phyloP scores from a whole-genome alignment of 495 filamentous ascomycete species.

The Hyaloscypha bicolor region DNA sequence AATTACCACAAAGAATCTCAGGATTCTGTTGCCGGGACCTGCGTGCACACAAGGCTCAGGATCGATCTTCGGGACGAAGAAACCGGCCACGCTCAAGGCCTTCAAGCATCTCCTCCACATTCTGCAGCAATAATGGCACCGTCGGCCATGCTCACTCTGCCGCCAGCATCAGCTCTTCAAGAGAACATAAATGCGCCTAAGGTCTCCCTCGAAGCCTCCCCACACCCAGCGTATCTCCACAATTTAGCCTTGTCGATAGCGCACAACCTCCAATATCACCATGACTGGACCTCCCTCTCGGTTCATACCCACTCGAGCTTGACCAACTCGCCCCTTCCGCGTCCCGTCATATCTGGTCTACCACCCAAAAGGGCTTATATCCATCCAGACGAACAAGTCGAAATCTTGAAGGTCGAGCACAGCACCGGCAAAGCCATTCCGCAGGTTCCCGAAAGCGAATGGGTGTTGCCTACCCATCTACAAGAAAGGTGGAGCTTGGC shows the following conservation, averaged over 20 bases:
- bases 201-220: background rate
- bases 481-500: constrained; percentile 81
- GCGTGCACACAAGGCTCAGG: background rate
- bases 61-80: too few species aligned
- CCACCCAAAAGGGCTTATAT: constrained; percentile 85
- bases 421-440: constrained; percentile 38
- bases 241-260: constrained; percentile 68
- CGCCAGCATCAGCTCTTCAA: constrained; percentile 21
- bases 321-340: constrained; percentile 42
- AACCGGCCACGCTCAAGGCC: too few species aligned
- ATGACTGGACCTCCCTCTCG: constrained; percentile 76
- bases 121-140: constrained; percentile 22
- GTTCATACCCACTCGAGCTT: constrained; percentile 57
- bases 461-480: constrained; percentile 83
- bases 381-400: constrained; percentile 91
- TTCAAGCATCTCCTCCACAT: background rate
- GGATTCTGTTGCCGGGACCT: too few species aligned
- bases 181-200: constrained; percentile 10
- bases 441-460: constrained; percentile 66
- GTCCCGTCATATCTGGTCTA: constrained; percentile 81
- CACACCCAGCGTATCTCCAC: constrained; percentile 28
- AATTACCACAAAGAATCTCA: too few species aligned
- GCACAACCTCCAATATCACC: constrained; percentile 84
- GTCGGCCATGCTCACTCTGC: constrained; percentile 9
- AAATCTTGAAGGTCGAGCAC: constrained; percentile 63